A percentile compares a stretch with the other conserved stretches of the same genome.
These are phyloP conservation scores for Trichophyton mentagrophytes DNA, from an alignment of 2,329 filamentous ascomycete species.

Conservation along the genomic window DNA sequence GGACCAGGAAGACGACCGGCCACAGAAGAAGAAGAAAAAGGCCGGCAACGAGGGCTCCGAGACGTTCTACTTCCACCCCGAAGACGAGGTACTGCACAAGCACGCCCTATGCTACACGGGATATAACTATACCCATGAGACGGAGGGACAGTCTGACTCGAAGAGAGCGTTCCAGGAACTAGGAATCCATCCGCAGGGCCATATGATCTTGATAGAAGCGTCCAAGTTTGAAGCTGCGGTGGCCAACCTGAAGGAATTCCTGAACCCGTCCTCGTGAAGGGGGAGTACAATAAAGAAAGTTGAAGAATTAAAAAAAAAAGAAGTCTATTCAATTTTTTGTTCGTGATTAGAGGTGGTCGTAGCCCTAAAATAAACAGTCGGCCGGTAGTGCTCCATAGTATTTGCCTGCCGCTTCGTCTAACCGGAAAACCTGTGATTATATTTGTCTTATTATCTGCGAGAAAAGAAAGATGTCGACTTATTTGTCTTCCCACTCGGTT, in stretches of 20 bases:
- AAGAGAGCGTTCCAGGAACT: constrained; percentile 90
- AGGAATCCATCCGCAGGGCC: constrained; percentile 72
- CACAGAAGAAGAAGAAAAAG: constrained; percentile 58
- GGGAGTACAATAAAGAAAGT: not conserved
- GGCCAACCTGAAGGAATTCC: constrained; percentile 60
- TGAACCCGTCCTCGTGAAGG: constrained; percentile 36
- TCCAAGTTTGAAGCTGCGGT: constrained; percentile 62
- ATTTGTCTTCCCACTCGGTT: constrained; percentile 36
- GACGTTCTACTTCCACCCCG: constrained; percentile 84
- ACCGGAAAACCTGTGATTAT: not conserved
- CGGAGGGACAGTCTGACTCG: constrained; percentile 72
- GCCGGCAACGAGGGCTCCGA: constrained; percentile 36
- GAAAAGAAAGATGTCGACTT: constrained; percentile 25
- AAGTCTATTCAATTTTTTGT: not conserved
- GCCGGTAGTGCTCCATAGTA: not conserved
- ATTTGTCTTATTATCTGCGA: not conserved
- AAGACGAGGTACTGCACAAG: constrained; percentile 78
- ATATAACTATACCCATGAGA: constrained; percentile 65
- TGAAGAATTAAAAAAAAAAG: not conserved
- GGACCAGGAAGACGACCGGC: constrained; percentile 50
- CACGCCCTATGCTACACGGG: constrained; percentile 57
- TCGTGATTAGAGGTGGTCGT: not conserved
- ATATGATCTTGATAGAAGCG: constrained; percentile 76
- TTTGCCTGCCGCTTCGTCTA: not conserved
- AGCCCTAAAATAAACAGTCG: not conserved